Evolutionary conservation across 2,329 filamentous ascomycete genomes (phyloP), one percentile per base, ranked within the genome.

Genomic region (Trichoderma lentiforme): DNA sequence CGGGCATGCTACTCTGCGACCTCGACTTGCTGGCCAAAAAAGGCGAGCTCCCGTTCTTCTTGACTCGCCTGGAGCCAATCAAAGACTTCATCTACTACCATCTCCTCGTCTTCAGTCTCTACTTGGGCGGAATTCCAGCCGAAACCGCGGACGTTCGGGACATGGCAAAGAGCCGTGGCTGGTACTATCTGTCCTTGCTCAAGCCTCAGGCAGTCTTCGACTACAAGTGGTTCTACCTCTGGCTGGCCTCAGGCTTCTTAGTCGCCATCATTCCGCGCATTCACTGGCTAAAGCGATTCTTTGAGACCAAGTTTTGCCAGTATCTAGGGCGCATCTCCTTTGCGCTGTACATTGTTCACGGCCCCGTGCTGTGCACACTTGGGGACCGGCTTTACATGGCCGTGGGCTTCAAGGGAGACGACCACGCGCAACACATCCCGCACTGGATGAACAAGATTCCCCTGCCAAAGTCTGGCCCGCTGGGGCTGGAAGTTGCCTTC

Each of bases 201-300:
- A 91, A 90, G 73, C 89, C 90, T 0, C 89, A 91, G 76, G 90
- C 90, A 1, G 87, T 90, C 12, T 91, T 84, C 74, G 88, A 91
- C 77, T 86, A 85, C 77, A 92, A 91, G 79, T 92, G 89, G 89
- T 91, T 91, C 80, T 92, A 86, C 77, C 84, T 92, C 3, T 90
- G 90, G 77, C 88, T 85, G 82, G 89, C 89, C 0, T 84, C 90
- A 1, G 81, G 83, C 28, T 83, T 90, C 67, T 77, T 90, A 0
- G 85, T 93, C 0, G 82, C 86, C 1, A 83, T 86, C 0, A 81
- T 88, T 3, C 86, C 87, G 7, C 87, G 86, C n/a, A 84, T 92
- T n/a, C 75, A 80, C 5, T 87, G 85, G 85, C 82, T 91, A 18
- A 87, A 86, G 78, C 73, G 79, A 3, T 88, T 90, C 76, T 91